Evolutionary conservation across 176 grass and related monocot genomes (phyloP).

Genomic region (Carex cristatella): DNA sequence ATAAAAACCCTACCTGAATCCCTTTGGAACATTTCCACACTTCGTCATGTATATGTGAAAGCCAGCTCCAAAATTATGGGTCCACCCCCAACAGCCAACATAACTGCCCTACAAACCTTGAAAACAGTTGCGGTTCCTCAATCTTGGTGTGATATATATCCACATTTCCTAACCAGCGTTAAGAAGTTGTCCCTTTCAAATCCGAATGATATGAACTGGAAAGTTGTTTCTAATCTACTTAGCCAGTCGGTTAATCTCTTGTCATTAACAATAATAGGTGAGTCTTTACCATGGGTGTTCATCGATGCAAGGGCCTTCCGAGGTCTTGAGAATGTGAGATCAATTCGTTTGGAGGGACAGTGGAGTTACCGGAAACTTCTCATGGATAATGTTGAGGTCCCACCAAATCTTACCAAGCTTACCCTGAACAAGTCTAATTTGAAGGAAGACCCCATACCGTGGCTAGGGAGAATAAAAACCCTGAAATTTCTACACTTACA

Average conservation of each 20-base stretch:
- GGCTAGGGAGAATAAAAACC: background rate
- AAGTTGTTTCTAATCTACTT: background rate
- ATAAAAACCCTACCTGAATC: background rate
- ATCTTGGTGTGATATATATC: background rate
- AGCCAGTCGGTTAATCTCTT: background rate
- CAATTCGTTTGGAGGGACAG: background rate
- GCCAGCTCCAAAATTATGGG: background rate
- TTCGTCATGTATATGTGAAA: background rate
- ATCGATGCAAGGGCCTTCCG: background rate
- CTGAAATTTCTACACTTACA: constrained; percentile 4
- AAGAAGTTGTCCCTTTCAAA: background rate
- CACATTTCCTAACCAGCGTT: background rate
- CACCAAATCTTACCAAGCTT: background rate
- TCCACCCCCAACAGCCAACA: background rate
- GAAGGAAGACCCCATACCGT: background rate
- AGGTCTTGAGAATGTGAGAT: background rate
- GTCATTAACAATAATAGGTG: background rate
- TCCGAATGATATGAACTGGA: background rate
- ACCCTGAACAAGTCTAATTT: background rate
- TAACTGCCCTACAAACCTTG: background rate
- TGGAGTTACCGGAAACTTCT: background rate
- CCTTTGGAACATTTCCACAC: background rate
- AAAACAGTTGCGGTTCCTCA: background rate
- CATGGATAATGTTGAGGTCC: background rate
- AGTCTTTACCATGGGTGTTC: background rate